These are phyloP conservation scores for Entomortierella parvispora DNA, from an alignment of 192 early-diverging fungal species.

Conservation along the genomic window DNA sequence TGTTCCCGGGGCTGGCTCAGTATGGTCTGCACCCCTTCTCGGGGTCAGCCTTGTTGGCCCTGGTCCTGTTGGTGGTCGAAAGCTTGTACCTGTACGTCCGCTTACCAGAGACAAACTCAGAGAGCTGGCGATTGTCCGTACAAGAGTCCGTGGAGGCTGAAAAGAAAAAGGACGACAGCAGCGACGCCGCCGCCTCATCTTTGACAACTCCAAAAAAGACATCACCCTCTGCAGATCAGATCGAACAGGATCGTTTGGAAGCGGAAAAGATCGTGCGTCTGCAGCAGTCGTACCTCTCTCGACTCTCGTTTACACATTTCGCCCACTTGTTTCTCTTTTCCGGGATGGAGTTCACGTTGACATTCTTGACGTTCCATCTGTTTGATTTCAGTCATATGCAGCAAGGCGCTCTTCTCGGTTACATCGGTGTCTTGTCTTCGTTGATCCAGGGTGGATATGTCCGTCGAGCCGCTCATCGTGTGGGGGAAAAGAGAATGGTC, in stretches of 20 bases:
- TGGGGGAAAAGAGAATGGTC: slow-evolving; percentile 78
- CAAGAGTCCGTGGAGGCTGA: slow-evolving; percentile 31
- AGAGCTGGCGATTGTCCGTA: slow-evolving; percentile 26
- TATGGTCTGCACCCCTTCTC: slow-evolving; percentile 81
- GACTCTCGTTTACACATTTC: slow-evolving; percentile 82
- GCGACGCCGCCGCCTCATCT: neutral
- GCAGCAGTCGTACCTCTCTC: slow-evolving; percentile 40
- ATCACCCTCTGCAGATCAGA: neutral
- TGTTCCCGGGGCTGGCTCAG: slow-evolving; percentile 53
- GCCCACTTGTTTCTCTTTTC: slow-evolving; percentile 92
- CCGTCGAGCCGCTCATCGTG: slow-evolving; percentile 71
- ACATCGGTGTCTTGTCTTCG: slow-evolving; percentile 88
- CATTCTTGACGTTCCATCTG: slow-evolving; percentile 94
- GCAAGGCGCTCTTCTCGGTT: slow-evolving; percentile 89
- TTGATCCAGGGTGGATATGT: slow-evolving; percentile 95
- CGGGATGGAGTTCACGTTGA: slow-evolving; percentile 99
- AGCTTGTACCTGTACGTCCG: slow-evolving; percentile 76
- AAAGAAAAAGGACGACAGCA: slow-evolving; percentile 19
- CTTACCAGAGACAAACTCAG: slow-evolving; percentile 79
- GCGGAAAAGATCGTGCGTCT: slow-evolving; percentile 32
- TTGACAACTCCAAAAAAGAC: neutral
- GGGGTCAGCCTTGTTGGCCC: slow-evolving; percentile 86
- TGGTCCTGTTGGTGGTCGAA: slow-evolving; percentile 85
- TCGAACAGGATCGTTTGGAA: neutral
- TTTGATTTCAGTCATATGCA: slow-evolving; percentile 87